A percentile compares a stretch with the other conserved stretches of the same genome.
phyloP scores from a whole-genome alignment of 768 basidiomycete genomes.

The Mycena vitilis region DNA sequence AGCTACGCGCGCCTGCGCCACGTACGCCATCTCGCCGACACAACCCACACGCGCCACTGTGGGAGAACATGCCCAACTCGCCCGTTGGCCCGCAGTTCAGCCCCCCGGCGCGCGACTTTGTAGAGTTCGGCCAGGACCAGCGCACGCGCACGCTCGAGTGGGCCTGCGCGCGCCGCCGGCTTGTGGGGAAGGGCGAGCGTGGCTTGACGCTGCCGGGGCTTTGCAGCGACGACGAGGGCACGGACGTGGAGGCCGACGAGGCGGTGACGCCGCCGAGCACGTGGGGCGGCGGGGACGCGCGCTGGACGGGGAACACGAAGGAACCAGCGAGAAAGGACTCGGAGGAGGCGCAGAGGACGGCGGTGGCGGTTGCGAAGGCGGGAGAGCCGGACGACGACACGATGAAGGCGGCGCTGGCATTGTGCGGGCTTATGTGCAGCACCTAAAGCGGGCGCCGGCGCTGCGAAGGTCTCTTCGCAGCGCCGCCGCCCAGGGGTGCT shows the following conservation, averaged over 20 bases:
- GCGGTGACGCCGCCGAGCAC: slow-evolving; percentile 73
- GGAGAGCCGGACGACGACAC: slow-evolving; percentile 67
- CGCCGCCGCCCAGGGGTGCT: not conserved
- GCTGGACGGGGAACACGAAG: slow-evolving; percentile 45
- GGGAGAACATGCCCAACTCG: slow-evolving; percentile 73
- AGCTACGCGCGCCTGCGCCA: slow-evolving; percentile 55
- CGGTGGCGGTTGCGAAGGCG: not conserved
- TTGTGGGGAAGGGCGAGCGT: slow-evolving; percentile 57
- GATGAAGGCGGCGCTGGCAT: slow-evolving; percentile 75
- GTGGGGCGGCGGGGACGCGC: slow-evolving; percentile 53
- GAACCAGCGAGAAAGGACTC: not conserved
- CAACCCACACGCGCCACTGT: slow-evolving; percentile 53
- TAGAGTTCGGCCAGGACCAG: slow-evolving; percentile 60
- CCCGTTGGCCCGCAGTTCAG: slow-evolving; percentile 67
- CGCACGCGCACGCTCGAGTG: slow-evolving; percentile 73
- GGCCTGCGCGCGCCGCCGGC: slow-evolving; percentile 74
- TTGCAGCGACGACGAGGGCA: slow-evolving; percentile 52
- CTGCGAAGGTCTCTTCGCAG: not conserved
- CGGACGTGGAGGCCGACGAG: slow-evolving; percentile 75
- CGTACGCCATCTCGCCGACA: slow-evolving; percentile 55
- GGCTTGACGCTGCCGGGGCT: slow-evolving; percentile 32
- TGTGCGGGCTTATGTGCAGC: slow-evolving; percentile 62
- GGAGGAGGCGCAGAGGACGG: not conserved
- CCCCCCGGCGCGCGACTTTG: slow-evolving; percentile 59
- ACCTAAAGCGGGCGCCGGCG: not conserved